Evolutionary conservation across 2,329 filamentous ascomycete species (phyloP).

Genomic region (Xylariaceae sp.): DNA sequence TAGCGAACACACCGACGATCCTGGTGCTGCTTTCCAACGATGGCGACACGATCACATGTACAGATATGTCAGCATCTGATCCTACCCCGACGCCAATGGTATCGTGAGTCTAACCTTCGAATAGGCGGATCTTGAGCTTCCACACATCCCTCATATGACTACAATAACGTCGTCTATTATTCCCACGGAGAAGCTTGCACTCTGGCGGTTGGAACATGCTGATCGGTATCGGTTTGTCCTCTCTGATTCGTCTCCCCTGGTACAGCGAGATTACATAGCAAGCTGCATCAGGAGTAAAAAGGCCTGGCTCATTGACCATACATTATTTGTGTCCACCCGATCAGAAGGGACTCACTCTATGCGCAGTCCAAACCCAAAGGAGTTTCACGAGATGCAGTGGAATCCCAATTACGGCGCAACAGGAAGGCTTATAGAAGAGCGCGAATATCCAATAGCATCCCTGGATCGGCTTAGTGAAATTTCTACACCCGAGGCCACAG

Average conservation of each 20-base stretch:
- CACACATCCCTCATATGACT: constrained; percentile 45
- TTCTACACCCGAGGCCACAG: constrained; percentile 21
- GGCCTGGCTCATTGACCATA: constrained; percentile 42
- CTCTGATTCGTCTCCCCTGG: constrained; percentile 36
- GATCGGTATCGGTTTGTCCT: constrained; percentile 39
- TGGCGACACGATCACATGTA: constrained; percentile 44
- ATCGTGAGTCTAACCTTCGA: constrained; percentile 1
- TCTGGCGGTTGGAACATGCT: constrained; percentile 38
- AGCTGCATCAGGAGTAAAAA: constrained; percentile 39
- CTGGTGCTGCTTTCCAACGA: constrained; percentile 43
- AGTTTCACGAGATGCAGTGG: constrained; percentile 43
- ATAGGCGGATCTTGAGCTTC: constrained; percentile 42
- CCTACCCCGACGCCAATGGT: too few relatives aligned
- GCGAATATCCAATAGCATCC: constrained; percentile 26
- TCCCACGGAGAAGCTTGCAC: constrained; percentile 36
- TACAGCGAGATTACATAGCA: constrained; percentile 25
- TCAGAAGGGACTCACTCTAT: constrained; percentile 37
- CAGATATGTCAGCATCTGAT: constrained; percentile 36
- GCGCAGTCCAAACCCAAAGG: constrained; percentile 36
- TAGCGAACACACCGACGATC: constrained; percentile 42
- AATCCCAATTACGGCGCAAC: constrained; percentile 25
- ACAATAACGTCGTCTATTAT: constrained; percentile 42
- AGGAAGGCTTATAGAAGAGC: constrained; percentile 37
- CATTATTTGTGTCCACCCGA: constrained; percentile 40
- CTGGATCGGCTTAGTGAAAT: constrained; percentile 19